Percentiles rank a stretch among this genome's conserved stretches.
Conservation (phyloP, 1,139 yeast species). For the Yamadazyma triangularis region DNA sequence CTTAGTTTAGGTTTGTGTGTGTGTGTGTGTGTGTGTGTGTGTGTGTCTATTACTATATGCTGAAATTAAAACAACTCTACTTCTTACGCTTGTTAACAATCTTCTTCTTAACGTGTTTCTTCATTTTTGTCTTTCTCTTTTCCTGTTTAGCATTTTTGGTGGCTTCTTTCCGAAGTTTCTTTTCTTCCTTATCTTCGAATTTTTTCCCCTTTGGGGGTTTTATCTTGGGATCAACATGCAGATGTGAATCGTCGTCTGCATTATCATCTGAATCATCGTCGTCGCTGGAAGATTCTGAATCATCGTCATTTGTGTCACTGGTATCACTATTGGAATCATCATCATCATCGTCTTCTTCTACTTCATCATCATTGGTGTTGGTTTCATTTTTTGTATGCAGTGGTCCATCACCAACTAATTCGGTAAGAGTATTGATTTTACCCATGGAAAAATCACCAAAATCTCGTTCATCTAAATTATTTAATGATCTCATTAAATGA, state of each 20-base stretch:
- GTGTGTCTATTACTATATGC: conserved; percentile 6
- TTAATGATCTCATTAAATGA: conserved; percentile 74
- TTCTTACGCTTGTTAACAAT: conserved; percentile 52
- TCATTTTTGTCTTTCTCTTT: conserved; percentile 85
- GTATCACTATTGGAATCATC: conserved; percentile 26
- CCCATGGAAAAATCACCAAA: conserved; percentile 79
- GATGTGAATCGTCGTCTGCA: conserved; percentile 18
- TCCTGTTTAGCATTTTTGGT: conserved; percentile 83
- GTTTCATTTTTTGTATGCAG: no score
- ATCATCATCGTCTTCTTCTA: conserved; percentile 19
- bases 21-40: no score
- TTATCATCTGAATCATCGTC: conserved; percentile 24
- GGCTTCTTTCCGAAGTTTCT: conserved; percentile 78
- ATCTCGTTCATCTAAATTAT: conserved; percentile 81
- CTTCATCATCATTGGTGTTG: conserved; percentile 23
- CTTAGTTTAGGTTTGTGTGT: no score
- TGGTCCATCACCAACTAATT: conserved; percentile 32
- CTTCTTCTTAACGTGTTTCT: conserved; percentile 86
- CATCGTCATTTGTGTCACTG: conserved; percentile 25
- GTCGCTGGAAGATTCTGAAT: no score
- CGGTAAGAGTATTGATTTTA: conserved; percentile 70
- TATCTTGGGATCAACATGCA: conserved; percentile 11
- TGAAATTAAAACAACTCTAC: conserved; percentile 1
- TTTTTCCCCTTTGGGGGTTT: conserved; percentile 58
- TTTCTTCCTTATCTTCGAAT: conserved; percentile 78